phyloP scores from a whole-genome alignment of 2,329 filamentous ascomycete genomes.

The Sclerotinia minor region DNA sequence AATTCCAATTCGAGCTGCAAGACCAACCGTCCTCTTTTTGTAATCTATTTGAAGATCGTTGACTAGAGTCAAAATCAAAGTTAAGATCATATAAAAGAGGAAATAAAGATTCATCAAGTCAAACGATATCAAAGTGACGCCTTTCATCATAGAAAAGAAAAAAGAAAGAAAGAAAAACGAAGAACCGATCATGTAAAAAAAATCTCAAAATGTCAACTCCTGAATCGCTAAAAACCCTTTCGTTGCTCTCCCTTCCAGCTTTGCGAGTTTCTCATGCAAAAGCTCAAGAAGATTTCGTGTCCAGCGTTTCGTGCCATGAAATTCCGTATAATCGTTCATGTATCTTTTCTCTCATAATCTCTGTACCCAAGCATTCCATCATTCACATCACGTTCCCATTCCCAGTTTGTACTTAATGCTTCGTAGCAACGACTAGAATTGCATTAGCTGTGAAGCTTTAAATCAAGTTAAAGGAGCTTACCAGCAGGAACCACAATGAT shows the following conservation, averaged over 20 bases:
- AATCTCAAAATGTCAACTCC: slow-evolving; percentile 44
- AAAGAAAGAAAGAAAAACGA: slow-evolving; percentile 28
- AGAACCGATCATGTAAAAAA: slow-evolving; percentile 33
- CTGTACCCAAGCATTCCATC: slow-evolving; percentile 25
- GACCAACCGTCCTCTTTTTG: slow-evolving; percentile 21
- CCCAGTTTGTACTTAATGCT: slow-evolving; percentile 34
- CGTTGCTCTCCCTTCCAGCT: slow-evolving; percentile 17
- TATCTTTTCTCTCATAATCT: slow-evolving; percentile 20
- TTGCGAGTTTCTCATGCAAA: slow-evolving; percentile 44
- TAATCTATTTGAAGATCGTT: slow-evolving; percentile 14
- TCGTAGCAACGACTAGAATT: slow-evolving; percentile 47
- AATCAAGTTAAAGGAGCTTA: slow-evolving; percentile 50
- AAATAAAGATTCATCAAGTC: slow-evolving; percentile 14
- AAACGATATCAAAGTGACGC: slow-evolving; percentile 36
- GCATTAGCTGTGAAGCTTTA: slow-evolving; percentile 35
- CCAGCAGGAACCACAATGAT: slow-evolving; percentile 93
- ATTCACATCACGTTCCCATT: slow-evolving; percentile 9
- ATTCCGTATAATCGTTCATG: slow-evolving; percentile 29
- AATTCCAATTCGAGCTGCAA: slow-evolving; percentile 25
- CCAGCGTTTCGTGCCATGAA: slow-evolving; percentile 31
- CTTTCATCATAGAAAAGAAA: slow-evolving; percentile 29
- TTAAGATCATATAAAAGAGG: slow-evolving; percentile 10
- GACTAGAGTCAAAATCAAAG: slow-evolving; percentile 17
- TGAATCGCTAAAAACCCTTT: slow-evolving; percentile 41
- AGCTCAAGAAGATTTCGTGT: slow-evolving; percentile 38